Conservation (phyloP, 2,329 filamentous ascomycete genomes). For the Lachnellula hyalina region DNA sequence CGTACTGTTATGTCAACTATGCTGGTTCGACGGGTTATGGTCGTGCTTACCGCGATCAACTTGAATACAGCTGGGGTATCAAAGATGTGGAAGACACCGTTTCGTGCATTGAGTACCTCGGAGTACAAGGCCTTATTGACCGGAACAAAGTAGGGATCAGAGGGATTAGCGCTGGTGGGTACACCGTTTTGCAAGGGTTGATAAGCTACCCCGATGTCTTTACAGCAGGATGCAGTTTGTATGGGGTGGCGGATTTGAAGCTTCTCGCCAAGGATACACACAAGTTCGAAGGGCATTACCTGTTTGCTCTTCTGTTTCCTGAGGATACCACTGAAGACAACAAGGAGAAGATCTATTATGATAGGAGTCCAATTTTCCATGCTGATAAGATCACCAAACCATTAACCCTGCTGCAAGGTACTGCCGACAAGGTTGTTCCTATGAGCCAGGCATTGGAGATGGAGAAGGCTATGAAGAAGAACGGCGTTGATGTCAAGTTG, state of each 20-base stretch:
- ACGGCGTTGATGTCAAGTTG: constrained; percentile 41
- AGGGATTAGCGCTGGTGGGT: constrained; percentile 49
- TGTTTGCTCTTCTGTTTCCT: constrained; percentile 39
- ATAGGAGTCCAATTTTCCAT: constrained; percentile 45
- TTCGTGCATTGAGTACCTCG: constrained; percentile 41
- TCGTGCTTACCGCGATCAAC: constrained; percentile 42
- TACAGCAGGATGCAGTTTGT: constrained; percentile 44
- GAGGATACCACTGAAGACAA: constrained; percentile 34
- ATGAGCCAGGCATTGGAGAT: constrained; percentile 51
- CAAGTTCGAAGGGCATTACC: constrained; percentile 51
- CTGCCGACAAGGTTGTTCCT: constrained; percentile 52
- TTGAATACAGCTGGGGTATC: constrained; percentile 47
- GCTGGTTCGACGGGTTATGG: constrained; percentile 48
- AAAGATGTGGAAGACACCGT: constrained; percentile 47
- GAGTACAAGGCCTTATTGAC: constrained; percentile 32
- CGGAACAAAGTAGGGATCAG: constrained; percentile 38
- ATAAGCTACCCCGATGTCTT: constrained; percentile 42
- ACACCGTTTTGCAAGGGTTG: constrained; percentile 46
- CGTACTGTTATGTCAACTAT: constrained; percentile 47
- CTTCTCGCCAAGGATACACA: constrained; percentile 44
- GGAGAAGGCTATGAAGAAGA: constrained; percentile 38
- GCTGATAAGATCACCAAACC: constrained; percentile 44
- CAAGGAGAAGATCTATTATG: constrained; percentile 37
- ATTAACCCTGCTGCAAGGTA: constrained; percentile 52
- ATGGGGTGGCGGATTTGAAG: constrained; percentile 47